These are phyloP conservation scores for Xanthoceras sorbifolium DNA, from an alignment of 345 rosid species.

Conservation along the genomic window DNA sequence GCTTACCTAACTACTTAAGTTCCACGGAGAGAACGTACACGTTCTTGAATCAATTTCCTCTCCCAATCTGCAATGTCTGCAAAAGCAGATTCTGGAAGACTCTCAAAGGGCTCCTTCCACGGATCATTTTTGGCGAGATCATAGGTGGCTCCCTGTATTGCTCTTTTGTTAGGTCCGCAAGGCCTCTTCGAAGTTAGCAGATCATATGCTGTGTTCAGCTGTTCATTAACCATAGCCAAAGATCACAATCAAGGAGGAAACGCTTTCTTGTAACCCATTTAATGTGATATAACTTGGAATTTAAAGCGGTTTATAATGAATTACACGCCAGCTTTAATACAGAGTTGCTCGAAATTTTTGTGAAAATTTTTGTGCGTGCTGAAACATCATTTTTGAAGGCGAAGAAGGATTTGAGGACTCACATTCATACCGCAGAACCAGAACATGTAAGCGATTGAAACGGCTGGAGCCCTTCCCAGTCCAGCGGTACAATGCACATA, in stretches of 20 bases:
- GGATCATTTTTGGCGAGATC: conserved; percentile 81
- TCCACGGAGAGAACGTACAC: conserved; percentile 57
- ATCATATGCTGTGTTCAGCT: conserved; percentile 76
- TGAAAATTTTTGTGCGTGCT: too few species aligned
- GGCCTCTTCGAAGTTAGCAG: conserved; percentile 65
- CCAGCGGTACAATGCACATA: conserved; percentile 96
- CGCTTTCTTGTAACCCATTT: not conserved
- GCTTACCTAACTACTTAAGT: conserved; percentile 42
- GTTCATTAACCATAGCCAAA: conserved; percentile 9
- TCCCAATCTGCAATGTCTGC: conserved; percentile 87
- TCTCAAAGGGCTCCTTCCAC: conserved; percentile 80
- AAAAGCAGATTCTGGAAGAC: conserved; percentile 75
- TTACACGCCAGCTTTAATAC: not conserved
- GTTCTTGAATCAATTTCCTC: conserved; percentile 77
- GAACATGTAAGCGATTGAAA: conserved; percentile 81
- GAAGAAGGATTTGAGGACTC: conserved; percentile 27
- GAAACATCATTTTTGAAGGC: not conserved
- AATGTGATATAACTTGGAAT: not conserved
- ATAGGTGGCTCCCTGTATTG: conserved; percentile 81
- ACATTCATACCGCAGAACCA: conserved; percentile 83
- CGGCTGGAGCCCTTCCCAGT: conserved; percentile 94
- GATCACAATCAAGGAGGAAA: not conserved
- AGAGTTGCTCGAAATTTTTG: too few species aligned
- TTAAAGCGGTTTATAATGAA: not conserved
- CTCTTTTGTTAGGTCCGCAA: conserved; percentile 82